These are phyloP conservation scores for Daldinia sp. DNA, from an alignment of 2,329 filamentous ascomycete genomes.

Conservation along the genomic window DNA sequence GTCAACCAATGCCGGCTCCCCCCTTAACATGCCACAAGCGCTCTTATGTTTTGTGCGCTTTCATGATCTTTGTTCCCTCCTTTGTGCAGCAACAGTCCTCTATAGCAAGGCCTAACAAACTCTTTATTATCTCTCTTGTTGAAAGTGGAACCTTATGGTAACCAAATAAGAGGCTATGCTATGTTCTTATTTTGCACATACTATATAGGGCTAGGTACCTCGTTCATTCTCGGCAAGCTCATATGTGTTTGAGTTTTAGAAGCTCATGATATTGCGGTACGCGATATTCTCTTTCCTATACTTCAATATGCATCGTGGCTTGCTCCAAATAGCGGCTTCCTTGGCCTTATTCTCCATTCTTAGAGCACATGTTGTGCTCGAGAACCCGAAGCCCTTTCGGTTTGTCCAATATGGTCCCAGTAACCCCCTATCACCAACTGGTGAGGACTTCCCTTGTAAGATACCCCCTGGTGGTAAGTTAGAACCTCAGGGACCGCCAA, in stretches of 20 bases:
- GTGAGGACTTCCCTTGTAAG: slow-evolving; percentile 76
- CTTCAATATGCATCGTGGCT: background rate
- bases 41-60: too few relatives aligned
- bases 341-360: slow-evolving; percentile 15
- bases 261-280: background rate
- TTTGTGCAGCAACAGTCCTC: too few relatives aligned
- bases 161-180: too few relatives aligned
- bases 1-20: too few relatives aligned
- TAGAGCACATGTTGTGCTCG: slow-evolving; percentile 69
- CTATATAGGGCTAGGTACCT: too few relatives aligned
- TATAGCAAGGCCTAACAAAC: too few relatives aligned
- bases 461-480: slow-evolving; percentile 51
- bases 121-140: too few relatives aligned
- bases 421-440: slow-evolving; percentile 66
- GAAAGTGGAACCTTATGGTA: too few relatives aligned
- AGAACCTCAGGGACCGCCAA: slow-evolving; percentile 53
- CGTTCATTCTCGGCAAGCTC: background rate
- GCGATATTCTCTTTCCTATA: background rate
- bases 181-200: too few relatives aligned
- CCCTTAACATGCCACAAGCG: too few relatives aligned
- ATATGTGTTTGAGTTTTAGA: background rate
- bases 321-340: background rate
- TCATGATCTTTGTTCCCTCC: too few relatives aligned
- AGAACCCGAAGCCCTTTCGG: slow-evolving; percentile 63
- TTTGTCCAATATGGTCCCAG: slow-evolving; percentile 50